Conservation (phyloP, 2,329 filamentous ascomycete species). For the Seiridium cupressi region DNA sequence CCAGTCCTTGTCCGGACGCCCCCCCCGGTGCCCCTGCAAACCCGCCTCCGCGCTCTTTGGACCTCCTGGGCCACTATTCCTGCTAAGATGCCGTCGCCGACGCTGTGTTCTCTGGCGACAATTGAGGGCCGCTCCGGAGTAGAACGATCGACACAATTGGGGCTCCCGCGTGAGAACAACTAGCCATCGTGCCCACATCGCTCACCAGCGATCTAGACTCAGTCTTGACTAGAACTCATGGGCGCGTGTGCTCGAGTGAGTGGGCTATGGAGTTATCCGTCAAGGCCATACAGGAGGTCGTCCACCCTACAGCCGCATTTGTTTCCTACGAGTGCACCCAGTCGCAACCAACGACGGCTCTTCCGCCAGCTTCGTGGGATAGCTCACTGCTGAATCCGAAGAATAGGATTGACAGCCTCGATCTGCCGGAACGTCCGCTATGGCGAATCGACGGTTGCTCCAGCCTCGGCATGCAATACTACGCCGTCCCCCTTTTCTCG, state of each 20-base stretch:
- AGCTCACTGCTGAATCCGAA: slow-evolving; percentile 56
- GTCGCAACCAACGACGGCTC: slow-evolving; percentile 9
- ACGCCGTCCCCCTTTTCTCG: slow-evolving; percentile 50
- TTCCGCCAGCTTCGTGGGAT: slow-evolving; percentile 35
- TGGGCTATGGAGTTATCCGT: slow-evolving; percentile 52
- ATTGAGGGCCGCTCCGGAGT: too few species aligned
- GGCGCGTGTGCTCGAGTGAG: not conserved
- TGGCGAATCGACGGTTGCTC: slow-evolving; percentile 61
- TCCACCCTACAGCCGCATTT: slow-evolving; percentile 59
- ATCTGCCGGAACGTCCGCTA: slow-evolving; percentile 37
- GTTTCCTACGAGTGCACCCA: slow-evolving; percentile 11
- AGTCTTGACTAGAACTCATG: not conserved
- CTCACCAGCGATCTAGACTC: not conserved
- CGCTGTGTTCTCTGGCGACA: too few species aligned
- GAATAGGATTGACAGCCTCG: slow-evolving; percentile 58
- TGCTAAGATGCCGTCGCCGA: too few species aligned
- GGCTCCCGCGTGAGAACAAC: too few species aligned
- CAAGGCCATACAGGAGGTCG: slow-evolving; percentile 51
- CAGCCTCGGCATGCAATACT: slow-evolving; percentile 57
- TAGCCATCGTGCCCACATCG: not conserved
- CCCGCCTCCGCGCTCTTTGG: too few species aligned
- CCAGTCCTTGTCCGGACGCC: not conserved
- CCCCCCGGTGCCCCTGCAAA: too few species aligned
- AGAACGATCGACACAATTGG: too few species aligned
- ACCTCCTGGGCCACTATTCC: too few species aligned